phyloP scores from a whole-genome alignment of 805 yeast species.

The Saturnispora silvae region DNA sequence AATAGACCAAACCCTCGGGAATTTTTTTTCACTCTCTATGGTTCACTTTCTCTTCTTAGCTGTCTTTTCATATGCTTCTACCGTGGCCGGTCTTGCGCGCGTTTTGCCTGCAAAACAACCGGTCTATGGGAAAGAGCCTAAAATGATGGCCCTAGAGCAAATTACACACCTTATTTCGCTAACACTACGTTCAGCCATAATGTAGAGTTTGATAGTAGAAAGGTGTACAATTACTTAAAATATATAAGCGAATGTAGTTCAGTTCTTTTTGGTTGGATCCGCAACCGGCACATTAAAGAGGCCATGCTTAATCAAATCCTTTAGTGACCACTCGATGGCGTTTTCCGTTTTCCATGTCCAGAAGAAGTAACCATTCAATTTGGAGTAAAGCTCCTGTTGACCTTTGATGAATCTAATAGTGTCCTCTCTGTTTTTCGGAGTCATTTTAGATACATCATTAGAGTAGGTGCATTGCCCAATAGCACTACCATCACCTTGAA shows the following conservation, averaged over 20 bases:
- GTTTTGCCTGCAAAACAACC: too few relatives aligned
- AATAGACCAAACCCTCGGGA: slow-evolving; percentile 2
- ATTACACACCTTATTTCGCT: slow-evolving; percentile 27
- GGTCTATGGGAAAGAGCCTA: too few relatives aligned
- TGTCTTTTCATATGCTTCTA: too few relatives aligned
- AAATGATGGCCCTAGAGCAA: not conserved
- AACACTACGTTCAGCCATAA: slow-evolving; percentile 27
- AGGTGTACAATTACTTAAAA: slow-evolving; percentile 21
- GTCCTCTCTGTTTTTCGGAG: slow-evolving; percentile 29
- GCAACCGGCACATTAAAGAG: slow-evolving; percentile 49
- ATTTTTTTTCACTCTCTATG: too few relatives aligned
- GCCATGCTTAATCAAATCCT: slow-evolving; percentile 35
- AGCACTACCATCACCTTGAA: slow-evolving; percentile 23
- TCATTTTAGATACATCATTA: slow-evolving; percentile 33
- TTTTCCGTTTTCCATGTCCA: slow-evolving; percentile 65
- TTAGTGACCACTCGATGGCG: slow-evolving; percentile 59
- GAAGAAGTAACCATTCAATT: slow-evolving; percentile 50
- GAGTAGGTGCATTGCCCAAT: slow-evolving; percentile 44
- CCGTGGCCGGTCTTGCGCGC: too few relatives aligned
- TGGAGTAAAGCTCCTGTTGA: slow-evolving; percentile 43
- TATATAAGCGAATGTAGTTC: not conserved
- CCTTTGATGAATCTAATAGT: slow-evolving; percentile 49
- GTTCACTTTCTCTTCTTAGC: slow-evolving; percentile 13
- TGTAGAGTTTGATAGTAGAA: slow-evolving; percentile 31
- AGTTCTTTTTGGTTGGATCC: not conserved